Evolutionary conservation across 495 filamentous ascomycete species (phyloP).

Genomic region (Aeminium ludgeri): DNA sequence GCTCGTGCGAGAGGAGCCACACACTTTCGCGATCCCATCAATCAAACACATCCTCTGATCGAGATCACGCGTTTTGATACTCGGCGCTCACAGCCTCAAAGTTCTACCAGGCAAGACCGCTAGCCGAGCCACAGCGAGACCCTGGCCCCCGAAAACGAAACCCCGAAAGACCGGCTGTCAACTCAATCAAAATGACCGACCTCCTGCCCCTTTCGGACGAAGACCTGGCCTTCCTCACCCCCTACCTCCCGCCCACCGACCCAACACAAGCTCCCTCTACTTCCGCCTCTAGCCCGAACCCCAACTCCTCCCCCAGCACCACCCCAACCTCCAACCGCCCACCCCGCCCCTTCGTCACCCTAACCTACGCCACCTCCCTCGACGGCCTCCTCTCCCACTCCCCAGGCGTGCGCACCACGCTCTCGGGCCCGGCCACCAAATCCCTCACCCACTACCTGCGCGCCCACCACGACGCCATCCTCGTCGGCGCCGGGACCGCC

Average conservation of each 20-base stretch:
- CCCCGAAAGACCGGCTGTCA: background rate
- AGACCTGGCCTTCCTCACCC: conserved; percentile 3
- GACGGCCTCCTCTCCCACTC: conserved; percentile 61
- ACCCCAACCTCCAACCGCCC: background rate
- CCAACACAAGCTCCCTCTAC: no score
- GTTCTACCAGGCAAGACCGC: no score
- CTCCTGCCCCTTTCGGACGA: conserved; percentile 1
- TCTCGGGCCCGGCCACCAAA: conserved; percentile 70
- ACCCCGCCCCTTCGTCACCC: conserved; percentile 34
- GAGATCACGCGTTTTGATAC: no score
- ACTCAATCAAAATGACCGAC: conserved; percentile 1
- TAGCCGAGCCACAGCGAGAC: no score
- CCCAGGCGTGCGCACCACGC: conserved; percentile 55
- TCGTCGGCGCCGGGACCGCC: conserved; percentile 71
- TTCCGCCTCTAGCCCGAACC: no score
- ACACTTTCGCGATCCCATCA: no score
- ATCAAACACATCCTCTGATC: no score
- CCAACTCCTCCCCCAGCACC: no score
- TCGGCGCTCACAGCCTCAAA: no score
- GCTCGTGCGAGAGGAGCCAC: no score
- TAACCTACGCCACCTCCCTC: conserved; percentile 83
- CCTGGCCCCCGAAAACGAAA: no score
- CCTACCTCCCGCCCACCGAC: conserved; percentile 8
- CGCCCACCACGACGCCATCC: conserved; percentile 63
- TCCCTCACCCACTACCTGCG: conserved; percentile 85